Evolutionary conservation across 805 yeast genomes (phyloP).

Genomic region (Yamadazyma phyllophila): DNA sequence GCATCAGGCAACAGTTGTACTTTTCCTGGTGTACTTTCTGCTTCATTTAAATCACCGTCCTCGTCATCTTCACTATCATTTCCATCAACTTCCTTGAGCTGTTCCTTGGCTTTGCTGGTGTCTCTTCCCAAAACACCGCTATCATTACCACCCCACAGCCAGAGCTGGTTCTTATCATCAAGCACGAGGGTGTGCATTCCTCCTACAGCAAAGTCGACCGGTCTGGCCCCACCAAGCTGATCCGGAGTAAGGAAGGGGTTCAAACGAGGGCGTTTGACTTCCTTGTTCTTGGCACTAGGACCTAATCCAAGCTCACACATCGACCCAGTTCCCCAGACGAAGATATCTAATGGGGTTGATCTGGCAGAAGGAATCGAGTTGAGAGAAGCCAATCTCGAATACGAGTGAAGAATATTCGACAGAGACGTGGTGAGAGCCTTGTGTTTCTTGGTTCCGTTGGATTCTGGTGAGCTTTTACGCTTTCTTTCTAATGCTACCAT

Average conservation of each 20-base stretch:
- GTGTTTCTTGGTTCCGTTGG: slow-evolving; percentile 25
- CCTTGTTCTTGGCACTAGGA: slow-evolving; percentile 85
- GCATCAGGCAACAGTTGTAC: slow-evolving; percentile 63
- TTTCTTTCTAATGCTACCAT: slow-evolving; percentile 48
- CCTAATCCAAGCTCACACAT: slow-evolving; percentile 99
- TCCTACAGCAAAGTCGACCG: slow-evolving; percentile 89
- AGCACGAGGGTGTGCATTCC: slow-evolving; percentile 93
- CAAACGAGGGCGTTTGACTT: slow-evolving; percentile 92
- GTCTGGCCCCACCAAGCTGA: slow-evolving; percentile 42
- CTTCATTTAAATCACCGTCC: slow-evolving; percentile 83
- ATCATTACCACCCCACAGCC: slow-evolving; percentile 99
- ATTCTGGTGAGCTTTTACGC: slow-evolving; percentile 19
- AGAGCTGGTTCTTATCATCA: slow-evolving; percentile 71
- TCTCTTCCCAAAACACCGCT: slow-evolving; percentile 89
- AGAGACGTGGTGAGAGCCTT: slow-evolving; percentile 25
- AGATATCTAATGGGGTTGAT: slow-evolving; percentile 62
- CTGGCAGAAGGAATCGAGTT: slow-evolving; percentile 40
- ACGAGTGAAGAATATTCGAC: slow-evolving; percentile 48
- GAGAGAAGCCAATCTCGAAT: slow-evolving; percentile 45
- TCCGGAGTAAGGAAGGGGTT: slow-evolving; percentile 71
- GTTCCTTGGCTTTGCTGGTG: slow-evolving; percentile 60
- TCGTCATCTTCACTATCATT: slow-evolving; percentile 56
- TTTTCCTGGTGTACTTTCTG: slow-evolving; percentile 82
- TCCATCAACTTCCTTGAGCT: slow-evolving; percentile 60
- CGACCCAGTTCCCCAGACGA: slow-evolving; percentile 95